phyloP scores from a whole-genome alignment of 1,139 yeast genomes.

The Taphrina pruni region DNA sequence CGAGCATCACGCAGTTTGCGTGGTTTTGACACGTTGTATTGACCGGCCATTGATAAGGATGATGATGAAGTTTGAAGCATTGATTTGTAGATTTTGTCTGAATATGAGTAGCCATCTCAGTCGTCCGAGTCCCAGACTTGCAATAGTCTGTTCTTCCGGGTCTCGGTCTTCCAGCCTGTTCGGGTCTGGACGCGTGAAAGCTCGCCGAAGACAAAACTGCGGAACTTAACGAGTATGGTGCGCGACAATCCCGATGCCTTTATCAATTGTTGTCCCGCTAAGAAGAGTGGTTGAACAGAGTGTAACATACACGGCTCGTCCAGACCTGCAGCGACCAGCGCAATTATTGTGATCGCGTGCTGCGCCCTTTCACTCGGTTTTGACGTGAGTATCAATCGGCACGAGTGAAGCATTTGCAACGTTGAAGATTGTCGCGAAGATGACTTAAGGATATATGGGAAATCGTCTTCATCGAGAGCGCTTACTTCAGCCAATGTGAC shows the following conservation, averaged over 20 bases:
- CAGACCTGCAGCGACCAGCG: conserved; percentile 18
- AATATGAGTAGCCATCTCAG: neutral
- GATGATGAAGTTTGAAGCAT: no score
- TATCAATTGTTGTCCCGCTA: conserved; percentile 10
- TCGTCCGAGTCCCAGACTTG: conserved; percentile 6
- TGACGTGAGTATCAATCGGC: neutral
- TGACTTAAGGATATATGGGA: conserved; percentile 11
- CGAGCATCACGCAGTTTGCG: no score
- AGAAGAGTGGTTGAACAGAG: conserved; percentile 9
- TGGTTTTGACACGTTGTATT: no score
- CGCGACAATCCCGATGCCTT: neutral
- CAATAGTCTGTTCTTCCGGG: neutral
- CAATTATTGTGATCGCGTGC: conserved; percentile 8
- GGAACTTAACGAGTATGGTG: conserved; percentile 1
- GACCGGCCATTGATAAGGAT: no score
- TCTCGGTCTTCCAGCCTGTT: conserved; percentile 18
- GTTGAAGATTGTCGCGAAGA: conserved; percentile 20
- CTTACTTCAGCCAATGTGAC: conserved; percentile 10
- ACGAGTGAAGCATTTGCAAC: conserved; percentile 15
- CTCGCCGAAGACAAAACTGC: conserved; percentile 7
- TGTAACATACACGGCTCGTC: conserved; percentile 26
- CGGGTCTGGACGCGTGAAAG: conserved; percentile 3
- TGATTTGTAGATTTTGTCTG: no score
- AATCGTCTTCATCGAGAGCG: neutral
- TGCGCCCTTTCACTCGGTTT: neutral